Evolutionary conservation across 1,284 basidiomycete species (phyloP).

Genomic region (Inonotus obliquus): DNA sequence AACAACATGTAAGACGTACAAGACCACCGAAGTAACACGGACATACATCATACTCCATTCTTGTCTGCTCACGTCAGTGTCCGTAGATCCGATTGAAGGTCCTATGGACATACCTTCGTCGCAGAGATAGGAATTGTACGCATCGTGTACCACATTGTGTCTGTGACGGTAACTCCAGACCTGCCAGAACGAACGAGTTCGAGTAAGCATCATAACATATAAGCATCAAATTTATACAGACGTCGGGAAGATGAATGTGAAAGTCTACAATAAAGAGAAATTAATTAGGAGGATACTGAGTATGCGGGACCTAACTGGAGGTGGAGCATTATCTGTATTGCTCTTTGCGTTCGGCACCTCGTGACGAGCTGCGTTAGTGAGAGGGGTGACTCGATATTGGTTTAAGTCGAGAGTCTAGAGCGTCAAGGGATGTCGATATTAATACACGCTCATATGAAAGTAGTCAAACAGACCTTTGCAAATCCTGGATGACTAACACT

Average conservation of each 20-base stretch:
- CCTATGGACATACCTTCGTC: conserved; percentile 12
- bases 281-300: background rate
- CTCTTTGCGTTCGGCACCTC: conserved; percentile 17
- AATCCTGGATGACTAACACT: conserved; percentile 26
- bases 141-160: conserved; percentile 26
- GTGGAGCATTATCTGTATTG: background rate
- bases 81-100: background rate
- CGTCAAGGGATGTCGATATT: background rate
- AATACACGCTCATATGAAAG: background rate
- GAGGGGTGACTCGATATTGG: conserved; percentile 24
- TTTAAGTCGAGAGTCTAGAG: conserved; percentile 23
- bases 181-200: background rate
- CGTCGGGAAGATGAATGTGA: conserved; percentile 24
- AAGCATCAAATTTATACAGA: background rate
- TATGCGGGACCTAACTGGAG: conserved; percentile 8
- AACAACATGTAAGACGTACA: background rate
- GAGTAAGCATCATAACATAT: background rate
- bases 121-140: conserved; percentile 23
- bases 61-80: conserved; percentile 12
- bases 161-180: conserved; percentile 16
- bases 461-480: conserved; percentile 14
- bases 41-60: conserved; percentile 26
- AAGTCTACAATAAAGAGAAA: conserved; percentile 11
- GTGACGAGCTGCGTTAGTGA: conserved; percentile 23
- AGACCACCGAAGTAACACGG: background rate